A percentile compares a stretch with the other conserved stretches of the same genome.
phyloP scores from a whole-genome alignment of 306 rosid species.

The Arachis hypogaea region DNA sequence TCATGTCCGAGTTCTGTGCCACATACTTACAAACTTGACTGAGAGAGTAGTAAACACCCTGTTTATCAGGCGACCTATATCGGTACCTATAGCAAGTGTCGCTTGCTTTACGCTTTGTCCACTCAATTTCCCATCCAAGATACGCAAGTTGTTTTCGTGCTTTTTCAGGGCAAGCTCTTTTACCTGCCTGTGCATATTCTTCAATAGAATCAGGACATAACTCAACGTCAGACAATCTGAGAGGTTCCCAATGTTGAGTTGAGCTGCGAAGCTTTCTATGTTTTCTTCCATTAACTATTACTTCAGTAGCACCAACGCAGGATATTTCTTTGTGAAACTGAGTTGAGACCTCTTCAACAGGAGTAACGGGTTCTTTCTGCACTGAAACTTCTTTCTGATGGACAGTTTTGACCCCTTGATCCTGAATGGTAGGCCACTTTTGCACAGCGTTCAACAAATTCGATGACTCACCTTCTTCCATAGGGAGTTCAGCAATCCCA shows the following conservation, averaged over 20 bases:
- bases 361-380: constrained; percentile 37
- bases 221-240: constrained; percentile 42
- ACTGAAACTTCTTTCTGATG: constrained; percentile 32
- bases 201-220: constrained; percentile 56
- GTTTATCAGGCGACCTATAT: constrained; percentile 47
- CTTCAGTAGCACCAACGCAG: constrained; percentile 32
- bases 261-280: constrained; percentile 17
- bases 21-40: constrained; percentile 49
- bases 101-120: background rate
- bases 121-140: constrained; percentile 75
- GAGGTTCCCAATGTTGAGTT: constrained; percentile 42
- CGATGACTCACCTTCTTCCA: background rate
- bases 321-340: constrained; percentile 37
- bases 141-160: constrained; percentile 56
- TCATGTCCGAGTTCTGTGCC: constrained; percentile 20
- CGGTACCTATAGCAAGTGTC: background rate
- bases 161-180: background rate
- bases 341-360: constrained; percentile 12
- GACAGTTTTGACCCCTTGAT: background rate
- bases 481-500: background rate
- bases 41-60: constrained; percentile 51
- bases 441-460: background rate
- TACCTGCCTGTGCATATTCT: constrained; percentile 31
- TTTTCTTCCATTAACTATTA: constrained; percentile 12
- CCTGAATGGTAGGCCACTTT: background rate